Evolutionary conservation across 805 yeast genomes (phyloP).

Genomic region (Ogataea ramenticola): DNA sequence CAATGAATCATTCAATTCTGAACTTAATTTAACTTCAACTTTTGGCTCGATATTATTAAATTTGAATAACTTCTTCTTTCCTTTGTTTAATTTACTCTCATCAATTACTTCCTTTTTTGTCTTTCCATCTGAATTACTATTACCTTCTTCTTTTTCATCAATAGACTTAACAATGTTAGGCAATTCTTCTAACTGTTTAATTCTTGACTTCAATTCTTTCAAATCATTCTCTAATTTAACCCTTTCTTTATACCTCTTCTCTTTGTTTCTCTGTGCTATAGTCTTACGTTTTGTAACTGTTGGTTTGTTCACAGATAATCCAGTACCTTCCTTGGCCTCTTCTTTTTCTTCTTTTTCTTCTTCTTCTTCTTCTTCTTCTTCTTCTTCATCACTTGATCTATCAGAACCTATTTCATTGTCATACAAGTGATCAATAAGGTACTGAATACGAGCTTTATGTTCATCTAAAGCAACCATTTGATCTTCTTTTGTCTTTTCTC

Average conservation of each 20-base stretch:
- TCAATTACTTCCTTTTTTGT: conserved; percentile 10
- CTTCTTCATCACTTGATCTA: conserved; percentile 26
- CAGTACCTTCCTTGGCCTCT: conserved; percentile 21
- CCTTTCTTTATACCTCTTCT: conserved; percentile 55
- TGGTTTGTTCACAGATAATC: conserved; percentile 66
- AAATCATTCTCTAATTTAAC: conserved; percentile 44
- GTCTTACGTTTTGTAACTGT: conserved; percentile 68
- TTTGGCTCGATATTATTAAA: conserved; percentile 35
- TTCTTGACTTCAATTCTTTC: conserved; percentile 51
- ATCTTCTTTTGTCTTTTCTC: conserved; percentile 62
- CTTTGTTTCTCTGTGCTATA: conserved; percentile 65
- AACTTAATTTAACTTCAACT: conserved; percentile 77
- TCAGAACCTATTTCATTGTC: conserved; percentile 42
- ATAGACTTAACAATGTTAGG: conserved; percentile 32
- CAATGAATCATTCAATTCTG: conserved; percentile 80
- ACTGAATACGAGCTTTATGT: conserved; percentile 55
- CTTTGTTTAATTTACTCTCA: conserved; percentile 20
- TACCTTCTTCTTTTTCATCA: conserved; percentile 36
- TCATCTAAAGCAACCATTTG: conserved; percentile 54
- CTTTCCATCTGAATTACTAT: conserved; percentile 3
- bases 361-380: conserved; percentile 29
- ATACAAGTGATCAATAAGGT: conserved; percentile 54
- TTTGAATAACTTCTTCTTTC: conserved; percentile 32
- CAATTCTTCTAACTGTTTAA: conserved; percentile 44
- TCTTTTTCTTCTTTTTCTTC: conserved; percentile 27